A percentile compares a stretch with the other conserved stretches of the same genome.
Evolutionary conservation across 192 early-diverging fungal species (phyloP).

Genomic region (Coemansia sp.): DNA sequence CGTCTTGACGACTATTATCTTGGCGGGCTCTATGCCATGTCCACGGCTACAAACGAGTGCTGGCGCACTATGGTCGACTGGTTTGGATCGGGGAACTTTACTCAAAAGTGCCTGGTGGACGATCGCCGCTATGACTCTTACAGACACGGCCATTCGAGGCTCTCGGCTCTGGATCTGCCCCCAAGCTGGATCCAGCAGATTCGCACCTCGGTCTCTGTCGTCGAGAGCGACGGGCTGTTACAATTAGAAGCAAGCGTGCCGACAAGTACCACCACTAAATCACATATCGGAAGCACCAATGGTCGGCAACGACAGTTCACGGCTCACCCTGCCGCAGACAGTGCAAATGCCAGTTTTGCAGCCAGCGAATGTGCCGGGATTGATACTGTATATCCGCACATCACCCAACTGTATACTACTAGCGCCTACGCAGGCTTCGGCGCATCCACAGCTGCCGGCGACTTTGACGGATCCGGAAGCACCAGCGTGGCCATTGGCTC

Average conservation of each 20-base stretch:
- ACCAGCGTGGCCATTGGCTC: constrained; percentile 60
- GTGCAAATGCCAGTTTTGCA: no score
- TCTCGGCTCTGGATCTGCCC: constrained; percentile 1
- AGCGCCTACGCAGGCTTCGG: constrained; percentile 62
- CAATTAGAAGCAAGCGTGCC: not conserved
- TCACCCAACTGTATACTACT: constrained; percentile 41
- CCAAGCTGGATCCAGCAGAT: constrained; percentile 2
- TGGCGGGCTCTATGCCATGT: constrained; percentile 55
- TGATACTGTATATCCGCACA: constrained; percentile 41
- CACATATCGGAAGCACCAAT: not conserved
- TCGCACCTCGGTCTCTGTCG: constrained; percentile 1
- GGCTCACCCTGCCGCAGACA: not conserved
- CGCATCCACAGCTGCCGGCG: constrained; percentile 55
- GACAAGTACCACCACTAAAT: not conserved
- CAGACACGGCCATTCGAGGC: not conserved
- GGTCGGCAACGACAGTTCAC: constrained; percentile 17
- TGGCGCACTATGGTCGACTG: constrained; percentile 34
- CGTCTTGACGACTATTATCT: constrained; percentile 62
- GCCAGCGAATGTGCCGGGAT: constrained; percentile 11
- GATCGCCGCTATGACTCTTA: not conserved
- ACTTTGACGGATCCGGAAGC: constrained; percentile 62
- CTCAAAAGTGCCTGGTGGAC: constrained; percentile 17
- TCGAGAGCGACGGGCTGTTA: constrained; percentile 6
- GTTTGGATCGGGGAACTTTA: constrained; percentile 34
- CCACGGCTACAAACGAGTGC: constrained; percentile 22